Conservation (phyloP, 768 basidiomycete genomes). For the Coprinellus micaceus region DNA sequence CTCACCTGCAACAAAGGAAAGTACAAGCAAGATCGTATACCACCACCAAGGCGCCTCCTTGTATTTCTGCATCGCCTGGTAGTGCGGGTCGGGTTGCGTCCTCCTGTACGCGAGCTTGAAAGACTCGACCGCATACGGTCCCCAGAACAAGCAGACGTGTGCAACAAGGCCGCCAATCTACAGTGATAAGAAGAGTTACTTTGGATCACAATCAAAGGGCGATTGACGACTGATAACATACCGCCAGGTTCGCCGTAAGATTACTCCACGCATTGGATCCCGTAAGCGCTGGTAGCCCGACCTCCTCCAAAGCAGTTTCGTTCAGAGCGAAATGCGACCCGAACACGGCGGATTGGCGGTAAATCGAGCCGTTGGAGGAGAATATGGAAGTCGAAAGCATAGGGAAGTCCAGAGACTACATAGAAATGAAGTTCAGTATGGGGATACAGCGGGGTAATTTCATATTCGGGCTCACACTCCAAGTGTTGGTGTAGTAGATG, state of each 20-base stretch:
- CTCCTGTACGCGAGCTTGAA: conserved; percentile 42
- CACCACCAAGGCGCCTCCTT: conserved; percentile 47
- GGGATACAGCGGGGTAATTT: no score
- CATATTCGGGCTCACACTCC: conserved; percentile 51
- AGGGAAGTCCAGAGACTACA: conserved; percentile 49
- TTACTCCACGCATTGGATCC: conserved; percentile 55
- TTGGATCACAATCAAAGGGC: not conserved
- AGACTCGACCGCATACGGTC: conserved; percentile 46
- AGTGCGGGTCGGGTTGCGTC: conserved; percentile 26
- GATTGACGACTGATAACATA: conserved; percentile 18
- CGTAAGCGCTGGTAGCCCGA: conserved; percentile 47
- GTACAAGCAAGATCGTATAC: conserved; percentile 46
- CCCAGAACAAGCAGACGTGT: conserved; percentile 55
- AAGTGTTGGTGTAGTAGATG: conserved; percentile 60
- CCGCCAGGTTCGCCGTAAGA: conserved; percentile 45
- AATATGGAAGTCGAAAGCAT: conserved; percentile 62
- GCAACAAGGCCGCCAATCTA: conserved; percentile 61
- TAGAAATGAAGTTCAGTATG: not conserved
- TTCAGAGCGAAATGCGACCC: conserved; percentile 49
- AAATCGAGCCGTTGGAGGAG: conserved; percentile 50
- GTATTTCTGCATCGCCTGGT: conserved; percentile 4
- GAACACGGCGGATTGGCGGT: conserved; percentile 54
- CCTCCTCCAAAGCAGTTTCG: conserved; percentile 46
- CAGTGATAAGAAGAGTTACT: not conserved
- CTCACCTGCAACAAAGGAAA: conserved; percentile 55